phyloP scores from a whole-genome alignment of 345 rosid species.

The Syzygium aqueum region DNA sequence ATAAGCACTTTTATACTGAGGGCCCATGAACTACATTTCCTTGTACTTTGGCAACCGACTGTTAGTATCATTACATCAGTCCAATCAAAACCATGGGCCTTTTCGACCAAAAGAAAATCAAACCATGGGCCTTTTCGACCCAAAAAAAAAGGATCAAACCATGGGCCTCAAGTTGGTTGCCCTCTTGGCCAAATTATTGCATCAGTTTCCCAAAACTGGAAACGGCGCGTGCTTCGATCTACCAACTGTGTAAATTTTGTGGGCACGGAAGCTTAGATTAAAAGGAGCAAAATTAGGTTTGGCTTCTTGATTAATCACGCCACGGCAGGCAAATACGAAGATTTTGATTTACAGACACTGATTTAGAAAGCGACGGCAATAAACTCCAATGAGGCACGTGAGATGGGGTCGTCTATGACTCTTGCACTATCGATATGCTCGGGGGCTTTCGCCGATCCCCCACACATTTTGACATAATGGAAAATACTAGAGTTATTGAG shows the following conservation, averaged over 20 bases:
- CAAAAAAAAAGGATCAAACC: background rate
- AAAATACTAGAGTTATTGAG: background rate
- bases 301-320: background rate
- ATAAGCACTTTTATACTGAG: background rate
- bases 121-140: background rate
- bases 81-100: background rate
- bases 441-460: background rate
- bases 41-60: background rate
- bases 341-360: background rate
- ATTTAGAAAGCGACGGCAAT: background rate
- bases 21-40: background rate
- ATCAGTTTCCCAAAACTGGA: background rate
- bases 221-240: background rate
- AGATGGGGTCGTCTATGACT: background rate
- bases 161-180: background rate
- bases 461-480: background rate
- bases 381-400: background rate
- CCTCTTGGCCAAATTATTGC: background rate
- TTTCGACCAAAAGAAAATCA: no score
- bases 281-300: background rate
- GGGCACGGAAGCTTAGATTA: background rate
- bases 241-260: background rate
- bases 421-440: background rate
- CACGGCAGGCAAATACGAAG: background rate
- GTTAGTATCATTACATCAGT: background rate